Evolutionary conservation across 75 land plant genomes (phyloP).

Genomic region (Pinus taeda): DNA sequence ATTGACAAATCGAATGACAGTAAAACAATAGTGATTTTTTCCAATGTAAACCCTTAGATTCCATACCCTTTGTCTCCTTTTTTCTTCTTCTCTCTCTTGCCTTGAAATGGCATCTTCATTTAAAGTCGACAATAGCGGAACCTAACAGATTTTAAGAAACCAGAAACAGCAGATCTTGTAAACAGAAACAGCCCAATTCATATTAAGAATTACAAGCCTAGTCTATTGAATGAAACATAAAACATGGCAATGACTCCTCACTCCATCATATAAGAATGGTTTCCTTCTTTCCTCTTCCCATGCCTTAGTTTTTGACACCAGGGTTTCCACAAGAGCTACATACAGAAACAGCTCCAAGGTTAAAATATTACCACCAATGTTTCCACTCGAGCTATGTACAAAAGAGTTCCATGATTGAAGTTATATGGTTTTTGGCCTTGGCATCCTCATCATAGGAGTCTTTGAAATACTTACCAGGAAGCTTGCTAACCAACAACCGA

Average conservation of each 20-base stretch:
- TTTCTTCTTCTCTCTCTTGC: slow-evolving; percentile 69
- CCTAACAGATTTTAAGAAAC: slow-evolving; percentile 18
- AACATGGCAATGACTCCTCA: neutral
- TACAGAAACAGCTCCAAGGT: neutral
- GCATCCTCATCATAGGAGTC: neutral
- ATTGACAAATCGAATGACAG: neutral
- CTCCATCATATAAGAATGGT: slow-evolving; percentile 45
- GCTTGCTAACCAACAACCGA: slow-evolving; percentile 39
- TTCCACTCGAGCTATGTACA: neutral
- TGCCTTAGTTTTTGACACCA: slow-evolving; percentile 46
- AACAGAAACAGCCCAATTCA: too few species aligned
- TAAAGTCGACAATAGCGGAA: slow-evolving; percentile 30
- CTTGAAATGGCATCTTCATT: slow-evolving; percentile 39
- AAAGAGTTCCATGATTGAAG: neutral
- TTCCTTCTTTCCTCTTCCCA: slow-evolving; percentile 69
- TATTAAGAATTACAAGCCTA: too few species aligned
- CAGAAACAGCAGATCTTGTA: neutral
- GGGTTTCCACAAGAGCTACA: slow-evolving; percentile 62
- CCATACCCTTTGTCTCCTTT: slow-evolving; percentile 54
- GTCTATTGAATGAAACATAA: neutral
- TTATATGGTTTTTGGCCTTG: neutral
- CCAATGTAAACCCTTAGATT: neutral
- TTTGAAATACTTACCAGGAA: slow-evolving; percentile 36
- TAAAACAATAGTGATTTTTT: neutral
- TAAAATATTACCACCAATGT: neutral